Conservation (phyloP, 1,284 basidiomycete genomes). For the Vanrija sp. region DNA sequence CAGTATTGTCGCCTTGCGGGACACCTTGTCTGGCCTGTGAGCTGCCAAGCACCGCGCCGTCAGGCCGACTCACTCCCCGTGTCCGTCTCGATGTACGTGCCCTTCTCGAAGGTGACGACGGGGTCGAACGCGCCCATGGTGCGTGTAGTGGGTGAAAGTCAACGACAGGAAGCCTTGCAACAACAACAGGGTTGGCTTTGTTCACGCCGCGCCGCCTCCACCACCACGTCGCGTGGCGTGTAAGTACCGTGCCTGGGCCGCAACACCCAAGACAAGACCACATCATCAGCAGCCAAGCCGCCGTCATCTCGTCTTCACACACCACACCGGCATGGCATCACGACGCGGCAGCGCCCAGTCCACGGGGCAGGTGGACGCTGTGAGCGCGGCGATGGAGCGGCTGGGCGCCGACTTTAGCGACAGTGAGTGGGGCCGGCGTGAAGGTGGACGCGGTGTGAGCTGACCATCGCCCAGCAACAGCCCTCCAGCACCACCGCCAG, state of each 20-base stretch:
- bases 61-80: slow-evolving; percentile 38
- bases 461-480: slow-evolving; percentile 22
- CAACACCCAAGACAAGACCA: no score
- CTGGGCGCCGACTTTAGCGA: slow-evolving; percentile 15
- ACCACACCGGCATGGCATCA: no score
- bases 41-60: background rate
- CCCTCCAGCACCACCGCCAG: slow-evolving; percentile 35
- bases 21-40: slow-evolving; percentile 66
- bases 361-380: no score
- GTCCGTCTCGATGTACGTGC: slow-evolving; percentile 46
- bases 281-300: no score
- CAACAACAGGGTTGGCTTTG: no score
- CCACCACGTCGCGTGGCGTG: no score
- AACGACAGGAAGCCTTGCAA: no score
- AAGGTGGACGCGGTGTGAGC: background rate
- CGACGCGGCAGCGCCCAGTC: no score
- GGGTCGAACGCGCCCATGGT: slow-evolving; percentile 46
- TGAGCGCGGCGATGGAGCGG: slow-evolving; percentile 12
- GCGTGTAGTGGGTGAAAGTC: background rate
- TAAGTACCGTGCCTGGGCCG: no score
- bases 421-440: slow-evolving; percentile 6
- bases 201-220: no score
- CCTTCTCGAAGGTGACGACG: slow-evolving; percentile 42
- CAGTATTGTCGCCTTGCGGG: slow-evolving; percentile 83
- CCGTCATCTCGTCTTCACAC: no score